Evolutionary conservation across 306 rosid genomes (phyloP).

Genomic region (Quercus dentata): DNA sequence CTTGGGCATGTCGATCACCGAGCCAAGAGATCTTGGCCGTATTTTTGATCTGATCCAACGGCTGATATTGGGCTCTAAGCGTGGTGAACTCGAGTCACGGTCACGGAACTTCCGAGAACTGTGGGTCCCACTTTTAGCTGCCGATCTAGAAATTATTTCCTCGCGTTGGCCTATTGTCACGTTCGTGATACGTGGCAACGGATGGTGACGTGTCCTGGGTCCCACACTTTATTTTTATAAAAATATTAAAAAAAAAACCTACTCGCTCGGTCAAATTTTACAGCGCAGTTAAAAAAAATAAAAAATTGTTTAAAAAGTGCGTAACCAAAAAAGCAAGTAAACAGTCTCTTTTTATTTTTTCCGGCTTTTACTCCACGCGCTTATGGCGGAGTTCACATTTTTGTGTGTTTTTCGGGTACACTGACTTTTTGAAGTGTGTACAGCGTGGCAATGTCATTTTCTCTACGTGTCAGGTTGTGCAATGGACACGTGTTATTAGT

Average conservation of each 20-base stretch:
- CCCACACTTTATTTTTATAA: constrained; percentile 32
- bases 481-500: constrained; percentile 29
- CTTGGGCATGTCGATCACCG: no score
- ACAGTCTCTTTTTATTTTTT: neutral
- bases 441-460: constrained; percentile 37
- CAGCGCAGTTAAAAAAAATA: constrained; percentile 18
- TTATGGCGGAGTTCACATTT: constrained; percentile 14
- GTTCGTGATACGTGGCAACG: constrained; percentile 64
- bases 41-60: constrained; percentile 24
- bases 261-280: constrained; percentile 30
- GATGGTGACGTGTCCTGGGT: constrained; percentile 51
- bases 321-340: constrained; percentile 8
- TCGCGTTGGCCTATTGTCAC: constrained; percentile 83
- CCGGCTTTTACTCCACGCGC: constrained; percentile 46
- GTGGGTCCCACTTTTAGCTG: constrained; percentile 69
- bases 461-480: constrained; percentile 33
- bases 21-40: no score
- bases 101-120: constrained; percentile 92
- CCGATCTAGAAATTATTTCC: constrained; percentile 72
- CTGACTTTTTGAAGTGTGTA: constrained; percentile 8
- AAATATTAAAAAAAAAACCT: neutral
- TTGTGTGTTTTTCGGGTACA: constrained; percentile 8
- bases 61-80: constrained; percentile 17
- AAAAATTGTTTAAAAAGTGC: neutral
- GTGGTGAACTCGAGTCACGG: constrained; percentile 51